Evolutionary conservation across 2,329 filamentous ascomycete genomes (phyloP), one percentile per base, ranked within the genome.

Genomic region (Fonsecaea monophora): DNA sequence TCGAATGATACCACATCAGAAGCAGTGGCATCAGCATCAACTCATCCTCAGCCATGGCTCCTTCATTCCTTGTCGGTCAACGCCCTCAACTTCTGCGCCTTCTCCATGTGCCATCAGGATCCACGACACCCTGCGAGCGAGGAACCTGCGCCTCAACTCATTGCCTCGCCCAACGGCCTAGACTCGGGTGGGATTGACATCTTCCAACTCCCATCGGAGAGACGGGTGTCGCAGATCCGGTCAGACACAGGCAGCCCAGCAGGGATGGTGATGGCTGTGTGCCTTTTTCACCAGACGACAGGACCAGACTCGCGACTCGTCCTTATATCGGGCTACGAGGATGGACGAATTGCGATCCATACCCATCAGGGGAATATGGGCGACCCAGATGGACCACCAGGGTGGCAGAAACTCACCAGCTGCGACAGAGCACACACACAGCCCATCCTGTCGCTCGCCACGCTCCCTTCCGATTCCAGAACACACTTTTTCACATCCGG

Each of bases 71-170:
- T 99, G 4, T 84, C 91, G 4, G 92, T 98, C 53, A 97, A 97
- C 75, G 92, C 94, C 1, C 86, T 98, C 81, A 99, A 98, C 76
- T 99, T 98, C 77, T 99, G 95, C 76, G 86, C 90, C 1, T 97
- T 97, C 77, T 85, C 90, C 1, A 84, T 85, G 68, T 89, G 89
- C 75, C 67, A 82, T 66, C 75, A 79, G 70, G 74, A 53, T 67
- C 68, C 7, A 4, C 35, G 38, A 25, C 15, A 21, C 34, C 30
- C 25, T 15, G 21, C 45, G 32, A 32, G 7, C 6, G 13, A 40
- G 15, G 13, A 32, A 12, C 56, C 25, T 2, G n/a, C 59, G 5
- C 40, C 63, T 6, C 66, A 70, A 53, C 25, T 96, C 4, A 77
- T 97, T 57, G 93, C 92, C 0, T 91, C 95, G 0, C 94, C 95